Evolutionary conservation across 345 rosid species (phyloP).

Genomic region (Rhizophora mangle): DNA sequence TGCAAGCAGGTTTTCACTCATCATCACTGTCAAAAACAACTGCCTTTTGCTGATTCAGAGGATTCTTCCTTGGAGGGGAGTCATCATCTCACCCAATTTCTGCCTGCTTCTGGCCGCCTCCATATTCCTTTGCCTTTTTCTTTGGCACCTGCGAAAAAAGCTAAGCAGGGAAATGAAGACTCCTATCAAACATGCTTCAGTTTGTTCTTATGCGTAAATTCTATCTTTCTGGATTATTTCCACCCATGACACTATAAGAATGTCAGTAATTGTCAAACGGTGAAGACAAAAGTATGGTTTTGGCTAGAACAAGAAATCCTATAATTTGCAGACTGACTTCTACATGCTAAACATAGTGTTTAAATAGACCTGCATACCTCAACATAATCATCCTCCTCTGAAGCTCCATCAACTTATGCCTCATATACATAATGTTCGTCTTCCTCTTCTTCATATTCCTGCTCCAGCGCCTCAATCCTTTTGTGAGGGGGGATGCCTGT

Average conservation of each 20-base stretch:
- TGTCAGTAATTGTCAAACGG: too few species aligned
- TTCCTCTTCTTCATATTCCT: constrained; percentile 78
- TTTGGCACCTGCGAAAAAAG: constrained; percentile 47
- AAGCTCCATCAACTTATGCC: constrained; percentile 47
- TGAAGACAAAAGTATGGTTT: too few species aligned
- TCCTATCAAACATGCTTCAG: neutral
- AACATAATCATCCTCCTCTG: constrained; percentile 64
- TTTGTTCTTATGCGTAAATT: too few species aligned
- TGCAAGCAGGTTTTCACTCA: constrained; percentile 31
- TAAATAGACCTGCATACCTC: constrained; percentile 44
- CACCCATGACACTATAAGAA: too few species aligned
- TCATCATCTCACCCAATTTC: constrained; percentile 92
- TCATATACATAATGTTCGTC: constrained; percentile 52
- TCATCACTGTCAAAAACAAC: constrained; percentile 91
- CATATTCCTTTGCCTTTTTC: constrained; percentile 46
- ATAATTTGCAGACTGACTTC: too few species aligned
- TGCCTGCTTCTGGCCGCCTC: constrained; percentile 61
- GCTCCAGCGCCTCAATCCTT: constrained; percentile 70
- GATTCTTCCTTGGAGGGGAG: constrained; percentile 71
- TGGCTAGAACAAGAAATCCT: too few species aligned
- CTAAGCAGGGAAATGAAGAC: neutral
- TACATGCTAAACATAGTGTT: too few species aligned
- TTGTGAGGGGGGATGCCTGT: constrained; percentile 49
- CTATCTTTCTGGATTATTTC: too few species aligned
- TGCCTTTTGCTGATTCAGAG: constrained; percentile 75